A percentile compares a stretch with the other conserved stretches of the same genome.
Conservation (phyloP, 768 basidiomycete species). For the Lyophyllum atratum region DNA sequence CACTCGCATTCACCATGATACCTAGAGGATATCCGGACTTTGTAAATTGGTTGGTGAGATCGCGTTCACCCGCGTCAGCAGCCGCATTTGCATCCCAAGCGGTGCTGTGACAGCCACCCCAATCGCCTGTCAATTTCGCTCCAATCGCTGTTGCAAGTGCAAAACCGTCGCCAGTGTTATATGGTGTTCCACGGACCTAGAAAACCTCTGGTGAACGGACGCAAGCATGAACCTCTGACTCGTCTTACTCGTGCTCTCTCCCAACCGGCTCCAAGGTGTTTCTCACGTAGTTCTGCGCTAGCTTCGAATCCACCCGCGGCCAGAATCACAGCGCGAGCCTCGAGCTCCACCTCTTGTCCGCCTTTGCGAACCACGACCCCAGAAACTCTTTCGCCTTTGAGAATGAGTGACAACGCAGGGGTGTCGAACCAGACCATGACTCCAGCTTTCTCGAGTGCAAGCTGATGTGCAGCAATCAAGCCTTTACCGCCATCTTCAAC, state of each 20-base stretch:
- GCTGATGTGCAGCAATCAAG: conserved; percentile 56
- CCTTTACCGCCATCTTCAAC: conserved; percentile 72
- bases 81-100: conserved; percentile 70
- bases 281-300: conserved; percentile 47
- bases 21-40: conserved; percentile 76
- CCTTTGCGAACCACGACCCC: conserved; percentile 47
- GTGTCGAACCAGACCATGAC: conserved; percentile 62
- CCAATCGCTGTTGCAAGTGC: conserved; percentile 50
- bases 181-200: conserved; percentile 71
- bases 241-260: conserved; percentile 49
- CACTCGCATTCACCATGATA: conserved; percentile 63
- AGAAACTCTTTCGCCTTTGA: conserved; percentile 38
- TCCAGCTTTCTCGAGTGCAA: conserved; percentile 47
- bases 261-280: conserved; percentile 64
- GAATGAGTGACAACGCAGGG: conserved; percentile 42
- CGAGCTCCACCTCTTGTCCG: conserved; percentile 38
- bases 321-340: conserved; percentile 50
- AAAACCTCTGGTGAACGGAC: not conserved
- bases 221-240: conserved; percentile 6
- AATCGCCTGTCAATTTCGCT: conserved; percentile 64
- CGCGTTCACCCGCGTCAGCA: conserved; percentile 50
- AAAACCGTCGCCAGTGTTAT: conserved; percentile 70
- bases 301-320: conserved; percentile 73
- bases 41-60: conserved; percentile 68
- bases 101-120: conserved; percentile 70